phyloP scores from a whole-genome alignment of 2,329 filamentous ascomycete species.

The Dothideomycetes sp. region DNA sequence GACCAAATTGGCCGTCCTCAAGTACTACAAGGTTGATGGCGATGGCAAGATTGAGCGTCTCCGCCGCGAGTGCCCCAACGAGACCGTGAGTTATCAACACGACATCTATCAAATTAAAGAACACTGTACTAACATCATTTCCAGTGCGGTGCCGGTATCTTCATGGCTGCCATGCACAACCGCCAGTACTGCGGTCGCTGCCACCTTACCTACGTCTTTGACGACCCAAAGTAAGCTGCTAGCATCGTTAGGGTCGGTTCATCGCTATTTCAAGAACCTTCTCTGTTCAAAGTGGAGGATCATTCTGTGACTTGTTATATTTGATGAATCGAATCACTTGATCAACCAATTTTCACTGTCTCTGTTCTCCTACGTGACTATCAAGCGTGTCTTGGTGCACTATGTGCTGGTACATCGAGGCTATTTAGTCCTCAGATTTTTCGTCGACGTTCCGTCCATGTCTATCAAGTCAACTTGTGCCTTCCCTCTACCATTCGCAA shows the following conservation, averaged over 20 bases:
- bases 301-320: too few relatives aligned
- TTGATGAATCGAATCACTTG: too few relatives aligned
- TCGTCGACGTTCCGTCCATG: too few relatives aligned
- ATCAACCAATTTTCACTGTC: too few relatives aligned
- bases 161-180: constrained; percentile 99
- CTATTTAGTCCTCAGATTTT: too few relatives aligned
- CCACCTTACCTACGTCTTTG: constrained; percentile 62
- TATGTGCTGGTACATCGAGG: too few relatives aligned
- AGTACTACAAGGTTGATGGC: constrained; percentile 99
- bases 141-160: constrained; percentile 98
- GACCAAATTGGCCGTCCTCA: constrained; percentile 99
- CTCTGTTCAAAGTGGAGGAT: too few relatives aligned
- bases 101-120: background rate
- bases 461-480: too few relatives aligned
- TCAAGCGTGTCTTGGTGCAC: too few relatives aligned
- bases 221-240: constrained; percentile 35
- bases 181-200: constrained; percentile 86
- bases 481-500: too few relatives aligned
- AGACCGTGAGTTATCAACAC: constrained; percentile 63
- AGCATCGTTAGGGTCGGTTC: background rate
- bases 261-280: too few relatives aligned
- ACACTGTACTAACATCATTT: background rate
- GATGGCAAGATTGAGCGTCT: constrained; percentile 99
- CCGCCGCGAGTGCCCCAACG: constrained; percentile 89
- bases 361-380: too few relatives aligned